Base-by-base conservation (phyloP, 192 early-diverging fungal species). In the Ramicandelaber brevisporus region DNA sequence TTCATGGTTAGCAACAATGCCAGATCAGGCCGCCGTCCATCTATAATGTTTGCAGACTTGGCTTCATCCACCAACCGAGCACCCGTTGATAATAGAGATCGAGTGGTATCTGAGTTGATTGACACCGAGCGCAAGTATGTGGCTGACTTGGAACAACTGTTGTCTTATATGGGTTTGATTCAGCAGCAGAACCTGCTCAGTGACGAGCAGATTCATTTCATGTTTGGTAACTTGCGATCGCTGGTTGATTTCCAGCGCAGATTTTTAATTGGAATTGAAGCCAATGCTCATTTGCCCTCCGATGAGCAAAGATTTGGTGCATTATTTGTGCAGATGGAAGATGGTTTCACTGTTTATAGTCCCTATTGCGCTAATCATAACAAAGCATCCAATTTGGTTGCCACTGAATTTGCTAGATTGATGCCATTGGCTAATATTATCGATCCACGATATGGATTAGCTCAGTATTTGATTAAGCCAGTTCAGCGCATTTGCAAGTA, bases 401-500 rank as follows among this genome's bases (percentile, higher is more conserved):
- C 57, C 3, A 37, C 37, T 0, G 21, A 46, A 3, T 23, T 38
- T 20, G 54, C 48, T 3, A 20, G n/a, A n/a, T n/a, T n/a, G n/a
- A n/a, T n/a, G n/a, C 14, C 8, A 24, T 13, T 68, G 36, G 46
- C 53, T 15, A 58, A 65, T 41, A 56, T 71, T 36, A 77, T 74
- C 35, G 80, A 88, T 26, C 85, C 85, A 13, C 64, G 63, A 31
- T 73, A 85, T 34, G 78, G 73, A 48, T 48, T 98, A 36, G 80
- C 78, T 11, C 78, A 74, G 4, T 76, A 79, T 54, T 61, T 98
- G 30, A 98, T 98, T 56, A 89, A 93, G 41, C 93, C 93, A 2
- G 68, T 99, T 5, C 93, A 99, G 53, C 68, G 93, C 27, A 80
- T 96, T 34, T 90, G 88, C 61, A 88, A 88, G 59, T 99, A 99